Conservation (phyloP, 805 yeast species). For the Brettanomyces nanus region DNA sequence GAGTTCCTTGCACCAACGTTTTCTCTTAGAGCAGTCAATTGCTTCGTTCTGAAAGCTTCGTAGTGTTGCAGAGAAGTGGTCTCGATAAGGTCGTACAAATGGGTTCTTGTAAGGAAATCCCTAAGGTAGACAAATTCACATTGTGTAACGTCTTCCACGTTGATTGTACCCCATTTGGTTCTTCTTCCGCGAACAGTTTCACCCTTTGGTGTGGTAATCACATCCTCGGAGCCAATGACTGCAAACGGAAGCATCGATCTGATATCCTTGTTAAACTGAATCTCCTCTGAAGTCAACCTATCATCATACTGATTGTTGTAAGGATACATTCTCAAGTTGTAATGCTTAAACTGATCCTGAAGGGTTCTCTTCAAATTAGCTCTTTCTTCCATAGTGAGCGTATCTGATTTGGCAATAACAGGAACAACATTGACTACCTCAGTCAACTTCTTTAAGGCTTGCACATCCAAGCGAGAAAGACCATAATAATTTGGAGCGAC, state of each 20-base stretch:
- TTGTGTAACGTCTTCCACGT: slow-evolving; percentile 89
- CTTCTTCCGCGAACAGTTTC: slow-evolving; percentile 81
- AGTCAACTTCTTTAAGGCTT: slow-evolving; percentile 72
- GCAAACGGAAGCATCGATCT: slow-evolving; percentile 86
- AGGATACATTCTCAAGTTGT: slow-evolving; percentile 78
- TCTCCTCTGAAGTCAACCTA: slow-evolving; percentile 56
- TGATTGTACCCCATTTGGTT: slow-evolving; percentile 89
- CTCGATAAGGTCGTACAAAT: slow-evolving; percentile 91
- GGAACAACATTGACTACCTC: slow-evolving; percentile 94
- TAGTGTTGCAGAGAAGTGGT: slow-evolving; percentile 83
- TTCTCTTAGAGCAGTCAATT: slow-evolving; percentile 88
- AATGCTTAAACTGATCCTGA: slow-evolving; percentile 67
- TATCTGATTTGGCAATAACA: slow-evolving; percentile 88
- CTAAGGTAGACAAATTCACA: slow-evolving; percentile 93
- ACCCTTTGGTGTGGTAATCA: slow-evolving; percentile 62
- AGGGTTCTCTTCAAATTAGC: slow-evolving; percentile 64
- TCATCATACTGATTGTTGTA: slow-evolving; percentile 40
- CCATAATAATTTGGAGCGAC: slow-evolving; percentile 84
- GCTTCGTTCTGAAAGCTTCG: slow-evolving; percentile 89
- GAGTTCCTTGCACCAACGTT: slow-evolving; percentile 47
- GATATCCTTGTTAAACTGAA: slow-evolving; percentile 65
- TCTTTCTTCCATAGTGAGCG: slow-evolving; percentile 82
- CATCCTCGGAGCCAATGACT: slow-evolving; percentile 81
- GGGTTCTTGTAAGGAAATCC: slow-evolving; percentile 91
- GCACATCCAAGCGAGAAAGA: slow-evolving; percentile 74